Evolutionary conservation across 768 basidiomycete genomes (phyloP), one percentile per base, ranked within the genome.

Genomic region (Boletus vermiculosoides): DNA sequence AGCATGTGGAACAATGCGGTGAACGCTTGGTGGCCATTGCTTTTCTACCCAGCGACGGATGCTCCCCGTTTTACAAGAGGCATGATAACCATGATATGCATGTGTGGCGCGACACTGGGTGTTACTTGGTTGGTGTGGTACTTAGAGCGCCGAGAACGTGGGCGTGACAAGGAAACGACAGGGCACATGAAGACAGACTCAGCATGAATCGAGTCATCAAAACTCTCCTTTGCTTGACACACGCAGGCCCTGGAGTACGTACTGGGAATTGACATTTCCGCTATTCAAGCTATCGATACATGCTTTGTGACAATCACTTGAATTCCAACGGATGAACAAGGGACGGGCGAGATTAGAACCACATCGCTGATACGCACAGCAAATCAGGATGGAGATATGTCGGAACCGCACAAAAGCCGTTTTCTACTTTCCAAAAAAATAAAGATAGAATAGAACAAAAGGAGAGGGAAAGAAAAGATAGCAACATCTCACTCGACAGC

Each of bases 11-110:
- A 82, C 71, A 87, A 86, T 64, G 82, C 77, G 34, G 68, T 87
- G 45, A 86, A 86, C 63, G 83, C 84, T 1, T 86, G 83, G 84
- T 87, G 84, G 85, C 79, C 84, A 45, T 76, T 87, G 9, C 77
- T 89, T 22, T 84, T 87, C 67, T 89, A 88, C 69, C 84, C 82
- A n/a, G 86, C 87, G 5, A 85, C 84, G 25, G 84, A 88, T 50
- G 87, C 86, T 5, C 87, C 88, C 5, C 72, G 73, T 25, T 90
- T 89, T 70, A 76, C 66, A 18, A 88, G 82, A 55, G 88, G 87
- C 22, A 83, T 86, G 83, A 83, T 83, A 60, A 81, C 85, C 11
- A 85, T 87, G 83, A 76, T 87, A 34, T 81, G 80, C 45, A 78
- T 78, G 0, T 80, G 80, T 42, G 70, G 76, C 25, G 83, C 82